Evolutionary conservation across 257 asterid species (phyloP), one percentile per base, ranked within the genome.

Genomic region (Parsonsia alboflavescens): DNA sequence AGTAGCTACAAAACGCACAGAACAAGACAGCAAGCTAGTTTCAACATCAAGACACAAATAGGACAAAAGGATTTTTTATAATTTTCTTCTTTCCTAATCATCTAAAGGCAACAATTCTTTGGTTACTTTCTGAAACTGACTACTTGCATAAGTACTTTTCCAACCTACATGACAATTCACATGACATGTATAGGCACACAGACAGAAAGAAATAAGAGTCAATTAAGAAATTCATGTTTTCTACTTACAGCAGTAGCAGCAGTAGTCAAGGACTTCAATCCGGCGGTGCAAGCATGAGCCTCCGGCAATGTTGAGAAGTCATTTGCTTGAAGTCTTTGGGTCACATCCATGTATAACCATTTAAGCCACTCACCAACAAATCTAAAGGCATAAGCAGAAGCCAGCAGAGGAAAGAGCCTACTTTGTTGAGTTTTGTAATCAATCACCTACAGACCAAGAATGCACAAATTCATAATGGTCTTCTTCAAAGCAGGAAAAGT

Each of bases 241-340:
- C 80, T 30, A 86, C 98, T 88, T 89, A 92, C 99, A 79, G 99
- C 98, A 75, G 99, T 95, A 70, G 73, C 86, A 79, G 96, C 57
- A 67, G 99, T 95, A 41, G 99, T 95, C 86, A 95, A 83, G 75
- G 99, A 95, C 87, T 95, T 95, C 92, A 95, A 84, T 78, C 99
- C 99, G n/a, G 99, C 99, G 63, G 99, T 95, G 85, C 99, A 95
- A 73, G 99, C 97, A 83, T 95, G 99, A 74, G 80, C 97, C 84
- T 95, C 98, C 7, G 98, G 97, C 93, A 95, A 82, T 62, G 97
- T 95, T 58, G 98, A 87, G 83, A 86, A 95, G 84, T 95, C 98
- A 78, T 82, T 86, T 78, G 89, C 91, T 80, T 88, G 90, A 84
- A 95, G 82, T 78, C 91, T 89, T 86, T 83, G 85, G 39, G 88